Percentiles rank a stretch among this genome's conserved stretches.
These are phyloP conservation scores for Diatrype stigma DNA, from an alignment of 2,329 filamentous ascomycete genomes.

Conservation along the genomic window DNA sequence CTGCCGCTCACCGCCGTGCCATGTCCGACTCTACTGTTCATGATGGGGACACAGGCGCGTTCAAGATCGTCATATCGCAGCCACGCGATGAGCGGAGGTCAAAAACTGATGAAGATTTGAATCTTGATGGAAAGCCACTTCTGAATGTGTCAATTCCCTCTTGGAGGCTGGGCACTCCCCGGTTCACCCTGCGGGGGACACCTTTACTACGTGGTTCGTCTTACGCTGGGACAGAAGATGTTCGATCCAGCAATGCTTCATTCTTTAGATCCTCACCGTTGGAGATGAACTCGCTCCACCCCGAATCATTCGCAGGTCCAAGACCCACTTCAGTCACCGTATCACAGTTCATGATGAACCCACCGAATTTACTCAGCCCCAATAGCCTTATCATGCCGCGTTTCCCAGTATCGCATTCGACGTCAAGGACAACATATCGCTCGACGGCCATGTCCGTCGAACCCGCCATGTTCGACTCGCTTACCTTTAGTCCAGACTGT, in stretches of 20 bases:
- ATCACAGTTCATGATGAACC: slow-evolving; percentile 31
- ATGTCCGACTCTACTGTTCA: slow-evolving; percentile 75
- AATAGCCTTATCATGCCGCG: slow-evolving; percentile 32
- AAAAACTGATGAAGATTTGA: slow-evolving; percentile 58
- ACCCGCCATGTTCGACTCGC: slow-evolving; percentile 75
- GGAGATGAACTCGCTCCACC: slow-evolving; percentile 27
- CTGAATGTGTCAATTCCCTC: slow-evolving; percentile 77
- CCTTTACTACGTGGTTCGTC: slow-evolving; percentile 77
- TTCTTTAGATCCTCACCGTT: slow-evolving; percentile 34
- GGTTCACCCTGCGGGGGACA: slow-evolving; percentile 73
- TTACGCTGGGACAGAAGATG: slow-evolving; percentile 70
- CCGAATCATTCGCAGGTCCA: slow-evolving; percentile 27
- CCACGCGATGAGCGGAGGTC: slow-evolving; percentile 56
- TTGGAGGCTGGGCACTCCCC: slow-evolving; percentile 77
- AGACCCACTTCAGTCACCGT: slow-evolving; percentile 34
- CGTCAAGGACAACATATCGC: slow-evolving; percentile 44
- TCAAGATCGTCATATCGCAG: slow-evolving; percentile 78
- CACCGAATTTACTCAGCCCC: slow-evolving; percentile 22
- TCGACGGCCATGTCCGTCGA: slow-evolving; percentile 52
- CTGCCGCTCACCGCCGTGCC: slow-evolving; percentile 52
- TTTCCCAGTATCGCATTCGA: slow-evolving; percentile 34
- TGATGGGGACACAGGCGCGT: slow-evolving; percentile 60
- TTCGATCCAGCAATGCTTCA: slow-evolving; percentile 59
- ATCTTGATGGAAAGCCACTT: slow-evolving; percentile 43
- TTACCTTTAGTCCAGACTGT: slow-evolving; percentile 73